Conservation (phyloP, 768 basidiomycete genomes). For the Boletales sp. region DNA sequence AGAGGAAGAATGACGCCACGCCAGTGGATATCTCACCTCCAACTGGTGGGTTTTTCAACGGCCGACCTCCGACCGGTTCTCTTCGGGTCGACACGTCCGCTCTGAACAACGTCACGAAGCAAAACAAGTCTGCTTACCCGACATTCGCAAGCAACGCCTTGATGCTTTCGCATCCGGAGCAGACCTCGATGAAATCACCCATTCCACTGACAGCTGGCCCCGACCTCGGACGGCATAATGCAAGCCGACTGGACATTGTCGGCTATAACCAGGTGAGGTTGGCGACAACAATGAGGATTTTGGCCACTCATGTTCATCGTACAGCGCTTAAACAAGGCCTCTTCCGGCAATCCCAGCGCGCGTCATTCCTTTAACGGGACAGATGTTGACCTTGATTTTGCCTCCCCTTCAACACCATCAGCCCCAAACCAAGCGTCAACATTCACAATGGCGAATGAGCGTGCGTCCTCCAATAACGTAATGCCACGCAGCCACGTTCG, state of each 20-base stretch:
- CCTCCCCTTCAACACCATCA: slow-evolving; percentile 51
- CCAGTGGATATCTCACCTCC: slow-evolving; percentile 50
- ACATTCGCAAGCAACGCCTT: slow-evolving; percentile 45
- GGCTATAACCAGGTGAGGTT: slow-evolving; percentile 61
- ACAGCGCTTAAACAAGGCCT: slow-evolving; percentile 46
- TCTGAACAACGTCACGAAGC: slow-evolving; percentile 54
- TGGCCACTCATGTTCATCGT: slow-evolving; percentile 19
- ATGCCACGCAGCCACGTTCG: slow-evolving; percentile 62
- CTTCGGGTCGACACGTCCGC: slow-evolving; percentile 73
- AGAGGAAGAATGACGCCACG: slow-evolving; percentile 59
- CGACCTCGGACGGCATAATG: slow-evolving; percentile 75
- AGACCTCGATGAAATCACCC: slow-evolving; percentile 61
- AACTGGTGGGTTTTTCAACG: slow-evolving; percentile 45
- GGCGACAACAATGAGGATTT: slow-evolving; percentile 3
- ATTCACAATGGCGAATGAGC: slow-evolving; percentile 36
- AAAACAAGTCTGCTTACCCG: slow-evolving; percentile 87
- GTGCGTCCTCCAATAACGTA: slow-evolving; percentile 31
- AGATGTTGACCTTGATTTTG: slow-evolving; percentile 59
- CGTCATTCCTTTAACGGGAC: slow-evolving; percentile 77
- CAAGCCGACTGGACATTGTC: slow-evolving; percentile 68
- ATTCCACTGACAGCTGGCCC: slow-evolving; percentile 83
- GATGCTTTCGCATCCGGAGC: slow-evolving; percentile 55
- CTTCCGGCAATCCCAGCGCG: slow-evolving; percentile 46
- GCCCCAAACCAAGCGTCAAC: slow-evolving; percentile 43
- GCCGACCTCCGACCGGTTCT: slow-evolving; percentile 64